A percentile compares a stretch with the other conserved stretches of the same genome.
Conservation (phyloP, 78 protist genomes). For the Andalucia godoyi region DNA sequence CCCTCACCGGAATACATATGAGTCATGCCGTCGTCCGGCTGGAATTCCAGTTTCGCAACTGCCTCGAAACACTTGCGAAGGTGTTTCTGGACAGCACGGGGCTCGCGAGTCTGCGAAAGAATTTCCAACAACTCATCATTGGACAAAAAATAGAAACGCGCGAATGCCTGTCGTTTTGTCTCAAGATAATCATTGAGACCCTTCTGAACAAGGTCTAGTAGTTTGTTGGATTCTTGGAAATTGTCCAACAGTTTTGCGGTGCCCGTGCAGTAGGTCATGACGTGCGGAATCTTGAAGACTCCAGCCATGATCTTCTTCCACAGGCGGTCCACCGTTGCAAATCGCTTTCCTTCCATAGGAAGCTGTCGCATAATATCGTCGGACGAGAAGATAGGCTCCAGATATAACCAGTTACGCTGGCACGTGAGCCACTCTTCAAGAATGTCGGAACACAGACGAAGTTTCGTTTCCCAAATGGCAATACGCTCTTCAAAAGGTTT, state of each 20-base stretch:
- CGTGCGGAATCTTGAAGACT: slow-evolving; percentile 29
- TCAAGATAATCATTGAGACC: slow-evolving; percentile 74
- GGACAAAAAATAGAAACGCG: slow-evolving; percentile 86
- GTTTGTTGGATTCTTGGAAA: slow-evolving; percentile 43
- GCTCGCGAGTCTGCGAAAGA: slow-evolving; percentile 63
- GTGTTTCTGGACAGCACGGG: slow-evolving; percentile 30
- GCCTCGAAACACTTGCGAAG: slow-evolving; percentile 50
- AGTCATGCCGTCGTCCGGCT: slow-evolving; percentile 8
- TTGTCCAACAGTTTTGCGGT: slow-evolving; percentile 17
- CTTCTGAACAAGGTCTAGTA: slow-evolving; percentile 64
- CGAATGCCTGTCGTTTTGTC: slow-evolving; percentile 65
- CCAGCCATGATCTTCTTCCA: slow-evolving; percentile 28
- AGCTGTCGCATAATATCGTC: slow-evolving; percentile 77
- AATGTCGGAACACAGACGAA: slow-evolving; percentile 30
- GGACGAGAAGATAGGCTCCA: slow-evolving; percentile 78
- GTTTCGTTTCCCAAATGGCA: slow-evolving; percentile 40
- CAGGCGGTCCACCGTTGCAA: slow-evolving; percentile 35
- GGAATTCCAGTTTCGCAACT: slow-evolving; percentile 25
- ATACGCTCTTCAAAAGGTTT: slow-evolving; percentile 55
- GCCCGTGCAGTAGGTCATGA: slow-evolving; percentile 25
- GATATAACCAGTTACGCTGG: slow-evolving; percentile 77
- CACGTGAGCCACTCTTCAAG: slow-evolving; percentile 70
- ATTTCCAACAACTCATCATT: slow-evolving; percentile 77
- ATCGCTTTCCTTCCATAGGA: slow-evolving; percentile 52
- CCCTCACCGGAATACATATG: slow-evolving; percentile 50